A percentile compares a stretch with the other conserved stretches of the same genome.
Conservation (phyloP, 352 stramenopile genomes). For the Phytophthora constricta region DNA sequence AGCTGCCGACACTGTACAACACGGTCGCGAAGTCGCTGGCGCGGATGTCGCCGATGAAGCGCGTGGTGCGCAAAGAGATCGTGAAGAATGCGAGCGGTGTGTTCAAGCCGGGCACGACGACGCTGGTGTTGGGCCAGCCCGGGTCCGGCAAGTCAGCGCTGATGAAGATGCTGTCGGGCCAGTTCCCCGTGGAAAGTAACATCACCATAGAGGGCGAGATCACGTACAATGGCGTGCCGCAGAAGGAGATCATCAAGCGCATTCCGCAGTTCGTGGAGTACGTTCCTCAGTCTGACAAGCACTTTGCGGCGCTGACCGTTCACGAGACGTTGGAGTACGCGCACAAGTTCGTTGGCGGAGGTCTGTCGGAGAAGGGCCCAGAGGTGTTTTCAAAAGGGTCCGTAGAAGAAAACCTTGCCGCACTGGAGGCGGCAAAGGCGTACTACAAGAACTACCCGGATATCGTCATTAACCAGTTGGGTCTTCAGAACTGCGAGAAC, state of each 20-base stretch:
- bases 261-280: conserved; percentile 37
- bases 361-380: conserved; percentile 40
- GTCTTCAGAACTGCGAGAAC: conserved; percentile 54
- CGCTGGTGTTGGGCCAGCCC: conserved; percentile 22
- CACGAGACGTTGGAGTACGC: conserved; percentile 15
- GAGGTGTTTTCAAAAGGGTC: conserved; percentile 48
- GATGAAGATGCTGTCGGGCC: conserved; percentile 30
- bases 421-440: conserved; percentile 18
- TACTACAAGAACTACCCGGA: conserved; percentile 47
- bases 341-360: conserved; percentile 67
- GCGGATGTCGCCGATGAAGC: conserved; percentile 13
- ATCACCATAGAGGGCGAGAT: conserved; percentile 31
- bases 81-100: conserved; percentile 31
- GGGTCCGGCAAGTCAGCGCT: conserved; percentile 33
- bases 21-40: conserved; percentile 10
- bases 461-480: conserved; percentile 47
- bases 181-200: conserved; percentile 24
- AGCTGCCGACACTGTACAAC: conserved; percentile 42
- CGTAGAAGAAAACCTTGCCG: conserved; percentile 29
- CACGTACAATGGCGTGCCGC: conserved; percentile 25
- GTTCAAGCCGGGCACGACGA: conserved; percentile 35
- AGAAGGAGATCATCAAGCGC: conserved; percentile 19
- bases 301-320: conserved; percentile 33
- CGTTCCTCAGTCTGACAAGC: conserved; percentile 53
- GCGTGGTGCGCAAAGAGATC: conserved; percentile 30